Percentiles rank a stretch among this genome's conserved stretches.
phyloP scores from a whole-genome alignment of 2,329 filamentous ascomycete species.

The Monilinia fructicola region DNA sequence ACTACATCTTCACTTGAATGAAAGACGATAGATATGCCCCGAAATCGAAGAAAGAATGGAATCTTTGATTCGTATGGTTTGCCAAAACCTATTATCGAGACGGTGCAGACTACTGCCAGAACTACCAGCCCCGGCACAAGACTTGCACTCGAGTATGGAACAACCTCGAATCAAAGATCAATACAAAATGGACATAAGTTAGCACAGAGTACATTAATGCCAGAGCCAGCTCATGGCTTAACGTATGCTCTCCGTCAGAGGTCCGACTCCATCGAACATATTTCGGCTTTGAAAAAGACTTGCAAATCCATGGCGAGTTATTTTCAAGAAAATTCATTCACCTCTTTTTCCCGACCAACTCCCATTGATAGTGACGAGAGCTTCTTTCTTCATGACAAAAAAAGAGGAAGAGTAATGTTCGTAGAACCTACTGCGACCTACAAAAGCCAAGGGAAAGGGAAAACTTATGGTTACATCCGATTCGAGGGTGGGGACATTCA shows the following conservation, averaged over 20 bases:
- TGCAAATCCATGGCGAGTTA: constrained; percentile 11
- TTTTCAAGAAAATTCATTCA: not conserved
- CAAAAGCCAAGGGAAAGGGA: not conserved
- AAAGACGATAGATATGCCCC: constrained; percentile 8
- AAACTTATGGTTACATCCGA: constrained; percentile 10
- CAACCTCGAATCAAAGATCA: not conserved
- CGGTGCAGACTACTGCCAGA: not conserved
- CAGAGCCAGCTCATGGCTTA: constrained; percentile 12
- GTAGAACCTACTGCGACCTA: not conserved
- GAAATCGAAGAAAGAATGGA: not conserved
- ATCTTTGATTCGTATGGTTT: constrained; percentile 10
- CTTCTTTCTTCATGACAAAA: not conserved
- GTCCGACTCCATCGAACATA: not conserved
- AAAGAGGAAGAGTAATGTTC: not conserved
- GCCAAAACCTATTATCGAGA: constrained; percentile 8
- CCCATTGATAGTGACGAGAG: not conserved
- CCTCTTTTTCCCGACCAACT: not conserved
- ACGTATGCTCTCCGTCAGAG: not conserved
- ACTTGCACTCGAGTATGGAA: not conserved
- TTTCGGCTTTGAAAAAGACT: constrained; percentile 11
- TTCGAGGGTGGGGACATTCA: not conserved
- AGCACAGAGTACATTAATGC: constrained; percentile 12
- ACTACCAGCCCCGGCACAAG: not conserved
- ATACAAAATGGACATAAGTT: not conserved
- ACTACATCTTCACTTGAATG: not conserved